Conservation (phyloP, 495 filamentous ascomycete species). For the Aspergillus nanangensis region DNA sequence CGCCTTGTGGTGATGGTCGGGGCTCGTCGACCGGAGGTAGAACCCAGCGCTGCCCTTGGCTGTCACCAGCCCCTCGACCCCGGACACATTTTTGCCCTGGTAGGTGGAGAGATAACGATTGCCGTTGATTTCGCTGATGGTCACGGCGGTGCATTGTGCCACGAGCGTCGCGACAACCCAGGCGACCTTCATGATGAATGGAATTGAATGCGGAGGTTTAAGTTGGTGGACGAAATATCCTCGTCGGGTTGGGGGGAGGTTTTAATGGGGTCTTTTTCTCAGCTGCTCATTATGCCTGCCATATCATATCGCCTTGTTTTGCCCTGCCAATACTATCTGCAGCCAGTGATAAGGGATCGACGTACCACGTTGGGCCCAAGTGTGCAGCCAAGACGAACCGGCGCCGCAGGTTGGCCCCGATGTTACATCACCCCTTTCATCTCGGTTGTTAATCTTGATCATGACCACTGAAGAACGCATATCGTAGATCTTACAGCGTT, state of each 20-base stretch:
- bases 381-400: conserved; percentile 6
- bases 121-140: conserved; percentile 59
- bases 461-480: too few relatives aligned
- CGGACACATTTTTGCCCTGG: conserved; percentile 42
- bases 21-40: conserved; percentile 50
- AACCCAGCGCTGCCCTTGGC: conserved; percentile 54
- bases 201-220: neutral
- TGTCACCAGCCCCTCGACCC: conserved; percentile 54
- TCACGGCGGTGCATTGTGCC: conserved; percentile 23
- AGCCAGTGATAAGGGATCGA: conserved; percentile 1
- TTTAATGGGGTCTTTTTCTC: too few relatives aligned
- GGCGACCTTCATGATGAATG: neutral
- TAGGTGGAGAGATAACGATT: conserved; percentile 54
- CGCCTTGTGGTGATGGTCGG: conserved; percentile 39
- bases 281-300: neutral
- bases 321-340: neutral
- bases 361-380: conserved; percentile 17
- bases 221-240: neutral
- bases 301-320: neutral
- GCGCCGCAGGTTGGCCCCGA: neutral
- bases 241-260: too few relatives aligned
- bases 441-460: too few relatives aligned
- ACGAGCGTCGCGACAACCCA: conserved; percentile 2
- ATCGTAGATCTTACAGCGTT: too few relatives aligned
- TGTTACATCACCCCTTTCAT: neutral